phyloP scores from a whole-genome alignment of 139 green algal genomes.

The Chlamydomonas sphaeroides region DNA sequence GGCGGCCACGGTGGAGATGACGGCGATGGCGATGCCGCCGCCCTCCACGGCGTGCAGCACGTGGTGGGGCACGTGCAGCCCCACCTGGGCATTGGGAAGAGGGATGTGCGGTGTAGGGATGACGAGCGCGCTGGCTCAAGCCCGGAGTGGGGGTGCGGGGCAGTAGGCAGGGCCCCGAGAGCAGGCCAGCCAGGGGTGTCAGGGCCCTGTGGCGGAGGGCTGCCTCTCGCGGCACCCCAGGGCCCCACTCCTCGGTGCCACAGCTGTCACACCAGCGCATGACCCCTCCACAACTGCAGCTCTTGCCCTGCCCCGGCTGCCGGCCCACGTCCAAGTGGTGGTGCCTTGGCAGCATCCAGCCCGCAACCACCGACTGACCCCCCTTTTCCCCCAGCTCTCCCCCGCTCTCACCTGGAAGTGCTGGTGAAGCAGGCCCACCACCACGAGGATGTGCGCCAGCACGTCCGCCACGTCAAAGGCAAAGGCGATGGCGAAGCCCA shows the following conservation, averaged over 20 bases:
- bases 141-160: no score
- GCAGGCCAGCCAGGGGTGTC: no score
- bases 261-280: background rate
- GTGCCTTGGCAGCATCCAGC: no score
- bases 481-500: slow-evolving; percentile 56
- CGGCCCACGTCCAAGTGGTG: no score
- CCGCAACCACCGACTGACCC: no score
- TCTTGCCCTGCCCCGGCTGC: no score
- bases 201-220: no score
- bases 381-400: background rate
- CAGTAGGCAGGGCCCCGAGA: no score
- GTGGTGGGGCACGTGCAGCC: slow-evolving; percentile 49
- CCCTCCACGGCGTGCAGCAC: slow-evolving; percentile 54
- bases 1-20: slow-evolving; percentile 55
- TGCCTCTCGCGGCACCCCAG: no score
- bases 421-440: slow-evolving; percentile 59
- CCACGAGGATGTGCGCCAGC: slow-evolving; percentile 53
- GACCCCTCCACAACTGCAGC: background rate
- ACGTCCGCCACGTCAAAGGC: slow-evolving; percentile 60
- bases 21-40: slow-evolving; percentile 49
- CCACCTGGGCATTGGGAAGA: slow-evolving; percentile 41
- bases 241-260: no score
- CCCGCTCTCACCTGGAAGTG: slow-evolving; percentile 51
- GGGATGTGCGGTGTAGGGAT: no score
- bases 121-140: no score